phyloP scores from a whole-genome alignment of 768 basidiomycete species.

The Rhizopogon salebrosus region DNA sequence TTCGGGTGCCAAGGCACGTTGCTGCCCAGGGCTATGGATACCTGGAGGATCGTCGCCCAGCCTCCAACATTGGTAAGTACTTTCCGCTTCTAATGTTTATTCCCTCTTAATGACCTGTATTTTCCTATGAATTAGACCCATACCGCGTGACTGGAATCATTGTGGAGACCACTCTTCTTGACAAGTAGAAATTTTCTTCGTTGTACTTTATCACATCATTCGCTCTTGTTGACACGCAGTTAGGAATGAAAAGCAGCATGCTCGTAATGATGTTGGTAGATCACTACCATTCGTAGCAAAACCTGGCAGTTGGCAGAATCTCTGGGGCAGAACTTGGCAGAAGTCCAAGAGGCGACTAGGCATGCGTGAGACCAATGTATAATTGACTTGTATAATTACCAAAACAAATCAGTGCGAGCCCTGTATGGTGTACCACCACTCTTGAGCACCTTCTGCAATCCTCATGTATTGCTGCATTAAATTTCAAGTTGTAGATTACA shows the following conservation, averaged over 20 bases:
- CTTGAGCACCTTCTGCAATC: too few species aligned
- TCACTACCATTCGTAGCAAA: too few species aligned
- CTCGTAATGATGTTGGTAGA: too few species aligned
- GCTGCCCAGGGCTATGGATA: constrained; percentile 91
- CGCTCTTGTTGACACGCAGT: constrained; percentile 1
- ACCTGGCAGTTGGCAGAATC: too few species aligned
- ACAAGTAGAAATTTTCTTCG: constrained; percentile 35
- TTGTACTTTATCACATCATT: constrained; percentile 9
- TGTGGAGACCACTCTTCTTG: constrained; percentile 80
- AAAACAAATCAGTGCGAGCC: too few species aligned
- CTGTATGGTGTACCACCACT: too few species aligned
- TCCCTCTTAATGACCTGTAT: constrained; percentile 3
- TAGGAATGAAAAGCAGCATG: constrained; percentile 7
- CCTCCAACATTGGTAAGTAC: constrained; percentile 91
- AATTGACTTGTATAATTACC: too few species aligned
- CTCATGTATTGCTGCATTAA: too few species aligned
- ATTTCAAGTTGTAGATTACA: too few species aligned
- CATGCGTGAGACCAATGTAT: too few species aligned
- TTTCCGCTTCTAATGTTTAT: constrained; percentile 3
- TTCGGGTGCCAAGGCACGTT: constrained; percentile 94
- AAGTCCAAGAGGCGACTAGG: too few species aligned
- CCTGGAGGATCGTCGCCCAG: constrained; percentile 94
- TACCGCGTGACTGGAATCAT: constrained; percentile 91
- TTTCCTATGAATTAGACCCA: constrained; percentile 53
- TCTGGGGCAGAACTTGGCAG: too few species aligned